Base-by-base conservation (phyloP, 306 rosid genomes). In the Nissolia schottii region DNA sequence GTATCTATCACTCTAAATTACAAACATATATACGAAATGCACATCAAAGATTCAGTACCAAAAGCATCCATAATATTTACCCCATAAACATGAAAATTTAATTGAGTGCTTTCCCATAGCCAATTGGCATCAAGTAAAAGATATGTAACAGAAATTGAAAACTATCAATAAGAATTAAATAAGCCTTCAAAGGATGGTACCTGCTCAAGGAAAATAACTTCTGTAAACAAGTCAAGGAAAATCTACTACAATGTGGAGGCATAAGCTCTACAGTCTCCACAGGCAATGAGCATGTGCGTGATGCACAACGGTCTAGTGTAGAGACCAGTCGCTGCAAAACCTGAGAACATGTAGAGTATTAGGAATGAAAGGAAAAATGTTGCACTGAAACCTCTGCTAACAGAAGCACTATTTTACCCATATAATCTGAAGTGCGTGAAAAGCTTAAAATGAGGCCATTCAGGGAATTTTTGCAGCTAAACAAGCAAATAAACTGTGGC, bases 241-340 rank as follows among this genome's bases (percentile, higher is more conserved):
- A 94, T 87, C 92, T 87, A 74, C 92, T 79, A 81, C 98, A 94
- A 85, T 91, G 97, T 29, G 83, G 73, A 76, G 98, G 98, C 96
- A 94, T 87, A 69, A 64, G 97, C 86, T 89, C 97, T 62, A 94
- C 98, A 28, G 92, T 89, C 88, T 91, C 94, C 66, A 94, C 91
- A 62, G 98, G 97, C 82, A 94, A 80, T 19, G 96, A 91, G 79
- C 91, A 89, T 18, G 97, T 91, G 37, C 98, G 97, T 19, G 97
- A 87, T 24, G 97, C 97, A 80, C 97, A 89, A n/a, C 91, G 92
- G 70, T 94, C 98, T 96, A 94, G 77, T 7, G 97, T 94, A 78
- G 85, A 85, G 71, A 94, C 82, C 28, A 94, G 83, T 27, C 88
- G 85, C 80, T 79, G 87, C 84, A 94, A 75, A 77, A 94, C 85